phyloP scores from a whole-genome alignment of 2,329 filamentous ascomycete genomes.

The Fusarium papillatum region DNA sequence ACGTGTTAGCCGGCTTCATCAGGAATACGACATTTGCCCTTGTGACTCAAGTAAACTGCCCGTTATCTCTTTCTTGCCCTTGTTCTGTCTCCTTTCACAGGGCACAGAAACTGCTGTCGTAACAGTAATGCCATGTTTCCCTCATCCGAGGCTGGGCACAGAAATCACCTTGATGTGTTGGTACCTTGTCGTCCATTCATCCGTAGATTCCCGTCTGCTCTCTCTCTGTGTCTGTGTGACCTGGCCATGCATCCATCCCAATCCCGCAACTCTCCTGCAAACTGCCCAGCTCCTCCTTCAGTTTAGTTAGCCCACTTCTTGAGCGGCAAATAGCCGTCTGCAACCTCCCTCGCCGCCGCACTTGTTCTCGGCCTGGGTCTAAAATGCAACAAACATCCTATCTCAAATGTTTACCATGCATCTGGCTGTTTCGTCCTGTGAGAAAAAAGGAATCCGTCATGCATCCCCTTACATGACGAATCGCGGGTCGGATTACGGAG shows the following conservation, averaged over 20 bases:
- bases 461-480: constrained; percentile 1
- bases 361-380: constrained; percentile 4
- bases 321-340: neutral
- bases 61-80: neutral
- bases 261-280: constrained; percentile 19
- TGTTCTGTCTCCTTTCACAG: neutral
- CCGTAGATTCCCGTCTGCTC: neutral
- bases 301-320: constrained; percentile 12
- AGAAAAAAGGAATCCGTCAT: neutral
- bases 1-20: constrained; percentile 22
- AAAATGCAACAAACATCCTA: neutral
- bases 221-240: constrained; percentile 28
- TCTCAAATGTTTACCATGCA: neutral
- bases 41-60: neutral
- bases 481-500: constrained; percentile 18
- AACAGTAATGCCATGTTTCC: neutral
- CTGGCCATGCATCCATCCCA: constrained; percentile 34
- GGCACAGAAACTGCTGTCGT: neutral
- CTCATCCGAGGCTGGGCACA: neutral
- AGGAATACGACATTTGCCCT: constrained; percentile 6
- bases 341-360: neutral
- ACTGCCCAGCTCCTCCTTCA: constrained; percentile 5
- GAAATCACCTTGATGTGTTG: constrained; percentile 6
- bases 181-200: constrained; percentile 4
- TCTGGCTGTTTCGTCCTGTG: neutral